Conservation (phyloP, 352 stramenopile species). For the Phytophthora niederhauseri region DNA sequence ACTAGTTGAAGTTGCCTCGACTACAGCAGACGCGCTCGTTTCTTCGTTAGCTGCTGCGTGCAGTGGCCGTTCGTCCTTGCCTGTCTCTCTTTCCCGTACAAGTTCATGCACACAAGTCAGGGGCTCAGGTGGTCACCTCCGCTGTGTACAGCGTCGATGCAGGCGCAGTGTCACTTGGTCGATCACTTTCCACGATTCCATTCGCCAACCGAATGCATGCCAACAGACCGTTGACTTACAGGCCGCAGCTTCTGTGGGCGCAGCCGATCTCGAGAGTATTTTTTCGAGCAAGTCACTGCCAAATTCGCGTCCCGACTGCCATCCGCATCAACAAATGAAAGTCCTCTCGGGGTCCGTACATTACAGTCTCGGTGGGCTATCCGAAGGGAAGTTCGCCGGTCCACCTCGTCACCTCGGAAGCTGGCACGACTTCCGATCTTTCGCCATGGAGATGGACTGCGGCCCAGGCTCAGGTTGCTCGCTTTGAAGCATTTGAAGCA, state of each 20-base stretch:
- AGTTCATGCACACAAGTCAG: slow-evolving; percentile 1
- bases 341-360: neutral
- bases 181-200: slow-evolving; percentile 13
- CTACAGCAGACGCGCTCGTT: slow-evolving; percentile 16
- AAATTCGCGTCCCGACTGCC: slow-evolving; percentile 10
- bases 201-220: slow-evolving; percentile 26
- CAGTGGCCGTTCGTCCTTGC: too few species aligned
- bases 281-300: slow-evolving; percentile 16
- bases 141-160: slow-evolving; percentile 1
- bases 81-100: too few species aligned
- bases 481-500: neutral
- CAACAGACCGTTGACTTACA: neutral
- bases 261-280: slow-evolving; percentile 15
- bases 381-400: neutral
- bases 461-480: neutral
- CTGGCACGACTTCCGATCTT: slow-evolving; percentile 3
- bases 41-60: slow-evolving; percentile 29
- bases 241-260: neutral
- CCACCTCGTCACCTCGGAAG: neutral
- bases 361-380: slow-evolving; percentile 5
- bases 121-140: slow-evolving; percentile 3
- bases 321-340: slow-evolving; percentile 4
- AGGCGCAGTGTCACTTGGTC: slow-evolving; percentile 19
- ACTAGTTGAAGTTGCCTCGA: neutral
- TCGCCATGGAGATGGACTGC: neutral